Percentiles rank a stretch among this genome's conserved stretches.
phyloP scores from a whole-genome alignment of 805 yeast species.

The Barnettozyma botsteinii region DNA sequence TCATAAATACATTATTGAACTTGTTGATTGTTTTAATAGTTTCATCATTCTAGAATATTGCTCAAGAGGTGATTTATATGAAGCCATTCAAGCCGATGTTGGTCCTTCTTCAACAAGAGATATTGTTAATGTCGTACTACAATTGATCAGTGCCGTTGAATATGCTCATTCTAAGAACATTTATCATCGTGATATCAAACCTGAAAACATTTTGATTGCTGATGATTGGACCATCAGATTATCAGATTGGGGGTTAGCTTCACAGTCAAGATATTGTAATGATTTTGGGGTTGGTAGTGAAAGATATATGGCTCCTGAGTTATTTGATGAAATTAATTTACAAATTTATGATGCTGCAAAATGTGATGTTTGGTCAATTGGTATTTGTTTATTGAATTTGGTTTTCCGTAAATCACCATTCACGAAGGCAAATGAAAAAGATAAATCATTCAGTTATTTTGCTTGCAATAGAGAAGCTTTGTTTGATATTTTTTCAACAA shows the following conservation, averaged over 20 bases:
- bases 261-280: constrained; percentile 43
- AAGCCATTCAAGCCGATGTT: constrained; percentile 55
- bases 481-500: constrained; percentile 84
- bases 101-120: constrained; percentile 50
- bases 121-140: constrained; percentile 50
- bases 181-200: constrained; percentile 79
- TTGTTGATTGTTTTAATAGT: constrained; percentile 61
- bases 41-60: constrained; percentile 75
- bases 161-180: constrained; percentile 68
- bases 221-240: constrained; percentile 51
- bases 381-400: constrained; percentile 73
- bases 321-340: constrained; percentile 54
- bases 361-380: constrained; percentile 87
- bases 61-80: constrained; percentile 81
- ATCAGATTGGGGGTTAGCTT: constrained; percentile 74
- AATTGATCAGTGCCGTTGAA: constrained; percentile 65
- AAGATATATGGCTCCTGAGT: constrained; percentile 92
- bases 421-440: constrained; percentile 71
- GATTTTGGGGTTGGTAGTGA: constrained; percentile 88
- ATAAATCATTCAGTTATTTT: constrained; percentile 78
- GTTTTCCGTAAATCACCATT: constrained; percentile 90
- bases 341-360: constrained; percentile 70
- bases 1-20: constrained; percentile 53
- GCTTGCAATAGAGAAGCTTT: constrained; percentile 83
- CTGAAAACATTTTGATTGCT: constrained; percentile 64